A percentile compares a stretch with the other conserved stretches of the same genome.
Conservation (phyloP, 768 basidiomycete genomes). For the Suillus cothurnatus region DNA sequence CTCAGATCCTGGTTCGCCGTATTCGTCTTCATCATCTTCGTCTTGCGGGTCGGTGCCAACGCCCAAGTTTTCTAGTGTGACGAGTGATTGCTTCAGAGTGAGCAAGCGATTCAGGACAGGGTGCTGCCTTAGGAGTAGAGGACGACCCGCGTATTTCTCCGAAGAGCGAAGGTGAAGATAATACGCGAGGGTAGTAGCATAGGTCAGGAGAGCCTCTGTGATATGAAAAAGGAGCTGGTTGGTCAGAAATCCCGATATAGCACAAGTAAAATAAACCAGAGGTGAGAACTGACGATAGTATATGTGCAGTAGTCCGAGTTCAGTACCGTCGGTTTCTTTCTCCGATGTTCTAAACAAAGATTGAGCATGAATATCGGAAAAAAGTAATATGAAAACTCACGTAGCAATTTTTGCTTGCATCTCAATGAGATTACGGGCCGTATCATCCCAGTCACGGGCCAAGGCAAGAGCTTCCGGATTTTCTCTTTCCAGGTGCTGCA, state of each 20-base stretch:
- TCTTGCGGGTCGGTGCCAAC: constrained; percentile 55
- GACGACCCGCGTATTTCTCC: constrained; percentile 61
- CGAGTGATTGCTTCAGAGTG: constrained; percentile 78
- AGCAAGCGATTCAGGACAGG: constrained; percentile 79
- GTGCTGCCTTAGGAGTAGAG: constrained; percentile 63
- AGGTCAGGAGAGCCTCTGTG: constrained; percentile 86
- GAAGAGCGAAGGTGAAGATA: constrained; percentile 85
- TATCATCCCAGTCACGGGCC: constrained; percentile 83
- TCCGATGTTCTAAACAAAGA: constrained; percentile 46
- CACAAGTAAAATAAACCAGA: constrained; percentile 4
- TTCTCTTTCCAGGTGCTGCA: constrained; percentile 73
- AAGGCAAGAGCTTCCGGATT: constrained; percentile 80
- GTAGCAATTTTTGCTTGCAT: constrained; percentile 54
- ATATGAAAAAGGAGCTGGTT: constrained; percentile 6
- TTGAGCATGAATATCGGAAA: neutral
- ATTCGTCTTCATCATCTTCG: constrained; percentile 44
- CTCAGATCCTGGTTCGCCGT: constrained; percentile 29
- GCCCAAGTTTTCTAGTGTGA: constrained; percentile 84
- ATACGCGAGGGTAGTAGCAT: constrained; percentile 88
- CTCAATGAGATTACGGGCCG: constrained; percentile 52
- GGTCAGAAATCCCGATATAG: neutral
- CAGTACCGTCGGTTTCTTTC: constrained; percentile 52
- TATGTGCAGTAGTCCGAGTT: constrained; percentile 74
- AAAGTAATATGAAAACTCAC: constrained; percentile 38
- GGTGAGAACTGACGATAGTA: constrained; percentile 75